These are phyloP conservation scores for Tuber calosporum DNA, from an alignment of 495 filamentous ascomycete species.

Conservation along the genomic window DNA sequence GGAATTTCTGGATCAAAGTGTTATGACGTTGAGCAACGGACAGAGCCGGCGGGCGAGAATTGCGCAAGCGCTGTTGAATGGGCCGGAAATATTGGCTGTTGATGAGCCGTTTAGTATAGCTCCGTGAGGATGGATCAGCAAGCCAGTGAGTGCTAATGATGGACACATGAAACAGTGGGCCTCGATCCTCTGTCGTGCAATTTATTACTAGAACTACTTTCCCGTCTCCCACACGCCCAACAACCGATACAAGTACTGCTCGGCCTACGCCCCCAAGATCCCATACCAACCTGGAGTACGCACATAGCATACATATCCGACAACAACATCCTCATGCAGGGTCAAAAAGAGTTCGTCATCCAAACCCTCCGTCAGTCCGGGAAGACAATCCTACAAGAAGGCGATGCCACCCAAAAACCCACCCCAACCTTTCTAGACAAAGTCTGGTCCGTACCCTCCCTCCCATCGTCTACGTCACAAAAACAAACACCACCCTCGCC, in stretches of 20 bases:
- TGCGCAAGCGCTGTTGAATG: slow-evolving; percentile 69
- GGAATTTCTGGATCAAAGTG: slow-evolving; percentile 64
- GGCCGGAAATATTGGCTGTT: slow-evolving; percentile 72
- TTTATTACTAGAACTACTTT: slow-evolving; percentile 61
- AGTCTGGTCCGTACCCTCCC: slow-evolving; percentile 42
- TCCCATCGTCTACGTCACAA: slow-evolving; percentile 20
- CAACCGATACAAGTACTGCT: slow-evolving; percentile 69
- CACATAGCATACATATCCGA: slow-evolving; percentile 64
- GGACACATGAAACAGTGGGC: slow-evolving; percentile 54
- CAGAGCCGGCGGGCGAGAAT: slow-evolving; percentile 82
- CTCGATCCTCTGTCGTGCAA: slow-evolving; percentile 73
- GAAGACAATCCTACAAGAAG: slow-evolving; percentile 47
- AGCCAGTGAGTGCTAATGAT: slow-evolving; percentile 7
- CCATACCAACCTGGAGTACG: slow-evolving; percentile 81
- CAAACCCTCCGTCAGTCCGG: slow-evolving; percentile 47
- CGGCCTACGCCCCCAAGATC: slow-evolving; percentile 74
- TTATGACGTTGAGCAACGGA: slow-evolving; percentile 85
- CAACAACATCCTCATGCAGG: slow-evolving; percentile 52
- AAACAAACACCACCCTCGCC: neutral
- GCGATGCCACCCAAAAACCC: slow-evolving; percentile 42
- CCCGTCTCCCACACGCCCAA: slow-evolving; percentile 51
- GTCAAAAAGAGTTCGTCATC: slow-evolving; percentile 52
- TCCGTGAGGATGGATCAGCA: neutral
- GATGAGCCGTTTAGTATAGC: slow-evolving; percentile 84
- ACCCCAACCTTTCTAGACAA: slow-evolving; percentile 22